phyloP scores from a whole-genome alignment of 78 protist genomes.

The Paulinella micropora region DNA sequence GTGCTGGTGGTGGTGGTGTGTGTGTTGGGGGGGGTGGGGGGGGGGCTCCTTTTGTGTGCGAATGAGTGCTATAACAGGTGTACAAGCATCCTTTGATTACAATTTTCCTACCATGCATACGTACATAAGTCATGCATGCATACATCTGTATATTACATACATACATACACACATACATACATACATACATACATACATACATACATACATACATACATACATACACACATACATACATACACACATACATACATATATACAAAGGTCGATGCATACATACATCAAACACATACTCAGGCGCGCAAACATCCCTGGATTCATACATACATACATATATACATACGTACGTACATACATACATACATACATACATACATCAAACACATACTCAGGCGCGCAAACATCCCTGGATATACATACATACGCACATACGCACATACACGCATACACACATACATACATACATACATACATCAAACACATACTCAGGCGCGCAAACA shows the following conservation, averaged over 20 bases:
- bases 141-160: neutral
- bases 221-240: neutral
- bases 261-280: neutral
- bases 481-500: neutral
- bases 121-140: neutral
- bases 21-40: no score
- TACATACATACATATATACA: neutral
- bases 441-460: neutral
- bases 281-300: neutral
- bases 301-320: neutral
- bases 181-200: neutral
- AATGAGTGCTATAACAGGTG: neutral
- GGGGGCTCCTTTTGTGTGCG: neutral
- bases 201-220: neutral
- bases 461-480: neutral
- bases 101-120: neutral
- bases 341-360: neutral
- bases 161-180: neutral
- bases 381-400: no score
- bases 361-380: no score
- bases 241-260: neutral
- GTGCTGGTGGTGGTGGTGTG: no score
- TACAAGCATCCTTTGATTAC: neutral
- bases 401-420: no score
- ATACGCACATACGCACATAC: neutral